These are phyloP conservation scores for Albizia julibrissin DNA, from an alignment of 306 rosid species.

Conservation along the genomic window DNA sequence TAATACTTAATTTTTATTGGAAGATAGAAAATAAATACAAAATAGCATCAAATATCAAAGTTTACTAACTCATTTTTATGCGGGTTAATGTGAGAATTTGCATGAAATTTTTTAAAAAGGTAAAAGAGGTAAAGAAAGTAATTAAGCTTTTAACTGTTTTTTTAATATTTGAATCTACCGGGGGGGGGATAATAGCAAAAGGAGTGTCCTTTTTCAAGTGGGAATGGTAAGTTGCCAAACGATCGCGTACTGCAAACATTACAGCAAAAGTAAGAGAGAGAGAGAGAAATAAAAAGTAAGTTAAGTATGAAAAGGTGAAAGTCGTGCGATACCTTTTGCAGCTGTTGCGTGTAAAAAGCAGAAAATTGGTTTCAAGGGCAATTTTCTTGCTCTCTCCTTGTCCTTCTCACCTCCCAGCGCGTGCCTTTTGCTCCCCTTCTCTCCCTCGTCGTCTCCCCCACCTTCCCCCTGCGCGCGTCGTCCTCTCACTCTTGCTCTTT, in stretches of 20 bases:
- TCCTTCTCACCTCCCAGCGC: slow-evolving; percentile 7
- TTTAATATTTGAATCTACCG: background rate
- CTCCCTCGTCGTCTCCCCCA: background rate
- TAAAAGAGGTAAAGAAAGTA: background rate
- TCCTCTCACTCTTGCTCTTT: background rate
- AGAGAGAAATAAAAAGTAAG: slow-evolving; percentile 4
- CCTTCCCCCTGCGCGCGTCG: background rate
- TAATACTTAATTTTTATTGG: no score
- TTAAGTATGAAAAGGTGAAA: slow-evolving; percentile 68
- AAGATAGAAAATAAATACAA: no score
- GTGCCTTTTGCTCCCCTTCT: background rate
- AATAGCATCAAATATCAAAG: background rate
- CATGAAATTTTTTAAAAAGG: background rate
- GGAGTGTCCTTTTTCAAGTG: slow-evolving; percentile 28
- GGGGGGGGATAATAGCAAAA: slow-evolving; percentile 11
- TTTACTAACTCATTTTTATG: background rate
- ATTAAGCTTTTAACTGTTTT: background rate
- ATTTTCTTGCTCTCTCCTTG: background rate
- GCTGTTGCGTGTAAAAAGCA: slow-evolving; percentile 80
- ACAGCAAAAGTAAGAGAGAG: slow-evolving; percentile 40
- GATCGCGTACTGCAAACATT: slow-evolving; percentile 32
- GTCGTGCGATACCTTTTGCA: slow-evolving; percentile 70
- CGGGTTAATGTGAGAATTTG: background rate
- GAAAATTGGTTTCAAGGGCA: slow-evolving; percentile 55
- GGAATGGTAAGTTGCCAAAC: slow-evolving; percentile 53